Conservation (phyloP, 1,139 yeast species). For the Zygosaccharomyces pseudobailii region DNA sequence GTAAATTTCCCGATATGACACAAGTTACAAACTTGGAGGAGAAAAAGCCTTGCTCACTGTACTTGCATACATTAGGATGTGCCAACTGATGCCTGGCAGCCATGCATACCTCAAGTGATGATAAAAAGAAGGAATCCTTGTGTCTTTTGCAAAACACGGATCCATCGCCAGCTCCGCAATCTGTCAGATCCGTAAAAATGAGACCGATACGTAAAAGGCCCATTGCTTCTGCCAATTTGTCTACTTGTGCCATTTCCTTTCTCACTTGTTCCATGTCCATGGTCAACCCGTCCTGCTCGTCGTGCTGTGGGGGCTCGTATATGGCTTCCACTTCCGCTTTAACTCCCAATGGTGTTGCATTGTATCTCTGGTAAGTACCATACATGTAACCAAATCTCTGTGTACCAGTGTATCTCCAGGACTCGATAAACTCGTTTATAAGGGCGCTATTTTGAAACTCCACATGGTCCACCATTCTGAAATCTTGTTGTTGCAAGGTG, state of each 20-base stretch:
- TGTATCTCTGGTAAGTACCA: conserved; percentile 75
- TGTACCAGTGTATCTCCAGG: conserved; percentile 85
- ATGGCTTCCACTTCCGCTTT: conserved; percentile 93
- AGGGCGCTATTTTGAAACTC: conserved; percentile 74
- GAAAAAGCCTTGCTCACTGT: conserved; percentile 60
- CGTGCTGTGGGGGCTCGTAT: conserved; percentile 87
- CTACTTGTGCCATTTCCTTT: conserved; percentile 58
- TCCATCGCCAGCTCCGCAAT: conserved; percentile 82
- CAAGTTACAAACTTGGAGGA: conserved; percentile 93
- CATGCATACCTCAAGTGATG: conserved; percentile 81
- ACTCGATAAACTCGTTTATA: conserved; percentile 76
- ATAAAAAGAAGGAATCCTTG: conserved; percentile 80
- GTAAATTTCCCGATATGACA: conserved; percentile 78
- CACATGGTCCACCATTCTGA: conserved; percentile 96
- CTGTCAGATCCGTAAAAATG: conserved; percentile 84
- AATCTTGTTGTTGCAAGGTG: conserved; percentile 82
- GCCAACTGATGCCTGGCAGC: conserved; percentile 73
- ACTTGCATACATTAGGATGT: conserved; percentile 62
- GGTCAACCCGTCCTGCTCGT: conserved; percentile 80
- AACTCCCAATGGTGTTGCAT: conserved; percentile 76
- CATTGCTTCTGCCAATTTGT: conserved; percentile 51
- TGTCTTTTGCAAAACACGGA: conserved; percentile 90
- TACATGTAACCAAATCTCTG: conserved; percentile 85
- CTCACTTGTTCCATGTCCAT: conserved; percentile 43
- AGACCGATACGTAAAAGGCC: conserved; percentile 76